Evolutionary conservation across 352 stramenopile genomes (phyloP).

Genomic region (Phytopythium ostracodes): DNA sequence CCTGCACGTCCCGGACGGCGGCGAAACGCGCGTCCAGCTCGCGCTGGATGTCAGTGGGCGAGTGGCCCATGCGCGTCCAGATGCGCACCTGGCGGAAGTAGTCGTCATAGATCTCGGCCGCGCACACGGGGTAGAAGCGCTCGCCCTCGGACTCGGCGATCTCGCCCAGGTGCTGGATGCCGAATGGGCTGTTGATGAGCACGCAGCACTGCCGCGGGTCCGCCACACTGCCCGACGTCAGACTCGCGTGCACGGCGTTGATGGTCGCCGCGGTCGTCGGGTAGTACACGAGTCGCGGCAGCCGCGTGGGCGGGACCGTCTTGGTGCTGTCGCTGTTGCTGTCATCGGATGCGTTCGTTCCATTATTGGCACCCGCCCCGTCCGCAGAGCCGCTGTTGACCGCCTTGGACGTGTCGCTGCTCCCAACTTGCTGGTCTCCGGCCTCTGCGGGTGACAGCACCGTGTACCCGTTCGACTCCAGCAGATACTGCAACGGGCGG

Average conservation of each 20-base stretch:
- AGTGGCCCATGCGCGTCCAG: constrained; percentile 66
- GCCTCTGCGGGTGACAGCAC: constrained; percentile 41
- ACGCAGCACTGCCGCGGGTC: constrained; percentile 53
- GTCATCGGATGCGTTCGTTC: constrained; percentile 5
- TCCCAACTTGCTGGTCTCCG: constrained; percentile 20
- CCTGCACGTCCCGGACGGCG: constrained; percentile 30
- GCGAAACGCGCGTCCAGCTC: constrained; percentile 55
- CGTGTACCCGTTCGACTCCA: constrained; percentile 41
- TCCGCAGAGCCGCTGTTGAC: background rate
- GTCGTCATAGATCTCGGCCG: constrained; percentile 67
- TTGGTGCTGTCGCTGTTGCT: constrained; percentile 27
- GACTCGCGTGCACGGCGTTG: constrained; percentile 51
- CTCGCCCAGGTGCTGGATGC: constrained; percentile 51
- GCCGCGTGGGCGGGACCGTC: constrained; percentile 22
- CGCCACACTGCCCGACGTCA: constrained; percentile 36
- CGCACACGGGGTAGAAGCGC: constrained; percentile 56
- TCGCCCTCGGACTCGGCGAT: constrained; percentile 45
- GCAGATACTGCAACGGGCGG: constrained; percentile 29
- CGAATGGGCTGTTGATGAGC: constrained; percentile 57
- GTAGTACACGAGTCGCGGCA: constrained; percentile 57
- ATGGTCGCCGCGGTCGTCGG: constrained; percentile 57
- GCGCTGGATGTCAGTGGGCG: constrained; percentile 38
- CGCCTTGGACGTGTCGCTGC: constrained; percentile 2
- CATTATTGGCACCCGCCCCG: background rate
- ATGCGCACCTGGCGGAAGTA: constrained; percentile 70